phyloP scores from a whole-genome alignment of 768 basidiomycete genomes.

The Mycena rebaudengoi region DNA sequence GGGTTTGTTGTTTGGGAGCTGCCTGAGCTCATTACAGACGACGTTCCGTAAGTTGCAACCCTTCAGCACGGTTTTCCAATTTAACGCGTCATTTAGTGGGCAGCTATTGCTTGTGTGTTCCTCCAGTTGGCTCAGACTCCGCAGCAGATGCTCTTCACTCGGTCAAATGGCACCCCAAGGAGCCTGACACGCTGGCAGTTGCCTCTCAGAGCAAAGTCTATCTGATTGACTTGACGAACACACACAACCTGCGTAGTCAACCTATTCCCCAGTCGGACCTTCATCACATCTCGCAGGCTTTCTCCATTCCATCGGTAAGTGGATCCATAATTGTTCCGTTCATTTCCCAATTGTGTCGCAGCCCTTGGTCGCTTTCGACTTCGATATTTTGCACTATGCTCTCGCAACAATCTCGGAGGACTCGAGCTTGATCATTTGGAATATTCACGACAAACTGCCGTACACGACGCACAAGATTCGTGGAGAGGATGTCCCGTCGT shows the following conservation, averaged over 20 bases:
- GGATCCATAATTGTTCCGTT: background rate
- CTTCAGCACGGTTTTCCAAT: background rate
- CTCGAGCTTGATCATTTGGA: constrained; percentile 85
- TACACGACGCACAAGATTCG: constrained; percentile 80
- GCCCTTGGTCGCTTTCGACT: constrained; percentile 87
- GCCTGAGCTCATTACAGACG: constrained; percentile 84
- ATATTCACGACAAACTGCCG: constrained; percentile 76
- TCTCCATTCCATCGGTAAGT: constrained; percentile 76
- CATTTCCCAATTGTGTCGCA: constrained; percentile 36
- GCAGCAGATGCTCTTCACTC: constrained; percentile 74
- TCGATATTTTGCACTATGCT: constrained; percentile 79
- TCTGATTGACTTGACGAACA: constrained; percentile 75
- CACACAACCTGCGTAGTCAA: constrained; percentile 67
- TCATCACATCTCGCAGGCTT: constrained; percentile 71
- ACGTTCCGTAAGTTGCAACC: constrained; percentile 73
- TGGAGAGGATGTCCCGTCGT: constrained; percentile 85
- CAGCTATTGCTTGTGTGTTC: constrained; percentile 73
- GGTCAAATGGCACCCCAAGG: constrained; percentile 91
- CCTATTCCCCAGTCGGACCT: constrained; percentile 76
- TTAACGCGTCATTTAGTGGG: constrained; percentile 54
- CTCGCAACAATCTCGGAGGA: constrained; percentile 86
- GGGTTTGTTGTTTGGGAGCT: constrained; percentile 92
- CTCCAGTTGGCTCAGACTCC: constrained; percentile 53
- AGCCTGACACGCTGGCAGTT: constrained; percentile 82
- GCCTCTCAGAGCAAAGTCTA: constrained; percentile 82